Evolutionary conservation across 331 rosid genomes (phyloP), one percentile per base, ranked within the genome.

Genomic region (Pyrus hybrid): DNA sequence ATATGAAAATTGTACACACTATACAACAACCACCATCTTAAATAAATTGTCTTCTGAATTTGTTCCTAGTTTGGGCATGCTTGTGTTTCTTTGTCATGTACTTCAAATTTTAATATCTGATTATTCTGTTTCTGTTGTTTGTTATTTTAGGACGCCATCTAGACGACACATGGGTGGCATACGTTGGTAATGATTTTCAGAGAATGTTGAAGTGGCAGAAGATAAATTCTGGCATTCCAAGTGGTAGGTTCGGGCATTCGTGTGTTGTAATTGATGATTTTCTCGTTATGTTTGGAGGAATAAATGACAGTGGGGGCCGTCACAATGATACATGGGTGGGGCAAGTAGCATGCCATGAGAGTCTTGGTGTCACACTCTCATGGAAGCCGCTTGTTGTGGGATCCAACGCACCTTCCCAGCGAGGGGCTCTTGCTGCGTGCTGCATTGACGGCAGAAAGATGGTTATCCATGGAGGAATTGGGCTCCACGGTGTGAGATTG

Each of bases 251-350:
- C 76, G 98, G 98, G 62, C 98, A 93, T 77, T 84, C 93, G 1
- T 90, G 93, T 70, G 88, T 85, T 49, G 92, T 77, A 49, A 79
- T 93, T 80, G 84, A 83, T 80, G 95, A 83, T 71, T 80, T 47
- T 76, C 96, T 93, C 28, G 85, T 93, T 75, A 93, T 93, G 45
- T 93, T 93, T 43, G 98, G 98, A 80, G 97, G 98, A 75, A 93
- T 91, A 84, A 88, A 91, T 23, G 98, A 93, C 81, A 77, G 35
- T 20, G 98, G 98, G 61, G 84, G 57, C 81, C 97, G 98, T 57
- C 95, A 90, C 80, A 93, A 90, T 3, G 98, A 93, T 63, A 85
- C 97, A 33, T 93, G 98, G 98, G 80, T 93, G 62, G 97, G 97
- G 29, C 81, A 84, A 76, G 75, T 93, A 7, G 73, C 82, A 82